phyloP scores from a whole-genome alignment of 106 monocot genomes.

The Cymbidium sinense region DNA sequence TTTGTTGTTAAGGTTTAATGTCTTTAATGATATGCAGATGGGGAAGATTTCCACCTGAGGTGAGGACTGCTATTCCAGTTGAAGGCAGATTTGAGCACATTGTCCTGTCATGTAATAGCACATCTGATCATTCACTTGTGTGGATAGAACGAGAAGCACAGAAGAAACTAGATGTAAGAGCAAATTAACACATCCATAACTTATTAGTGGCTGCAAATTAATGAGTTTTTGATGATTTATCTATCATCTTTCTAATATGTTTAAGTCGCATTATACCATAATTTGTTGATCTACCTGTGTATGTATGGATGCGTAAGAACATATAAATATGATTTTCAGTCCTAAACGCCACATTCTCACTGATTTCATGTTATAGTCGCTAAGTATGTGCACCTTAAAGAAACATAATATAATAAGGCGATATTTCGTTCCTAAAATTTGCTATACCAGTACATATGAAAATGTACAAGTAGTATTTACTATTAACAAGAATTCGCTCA shows the following conservation, averaged over 20 bases:
- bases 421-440: no score
- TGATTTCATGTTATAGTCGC: no score
- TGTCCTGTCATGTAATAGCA: conserved; percentile 58
- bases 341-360: no score
- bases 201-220: neutral
- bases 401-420: no score
- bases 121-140: conserved; percentile 52
- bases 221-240: neutral
- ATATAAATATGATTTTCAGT: neutral
- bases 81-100: conserved; percentile 56
- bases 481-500: no score
- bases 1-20: no score
- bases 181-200: neutral
- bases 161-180: conserved; percentile 47
- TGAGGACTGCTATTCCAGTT: conserved; percentile 52
- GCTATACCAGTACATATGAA: no score
- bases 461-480: no score
- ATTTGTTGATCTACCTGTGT: no score
- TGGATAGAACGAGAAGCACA: conserved; percentile 67
- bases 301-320: no score
- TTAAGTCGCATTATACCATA: neutral
- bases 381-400: no score
- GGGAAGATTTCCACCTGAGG: conserved; percentile 39
- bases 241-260: neutral
- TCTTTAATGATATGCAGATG: conserved; percentile 16